Evolutionary conservation across 2,329 filamentous ascomycete genomes (phyloP), one percentile per base, ranked within the genome.

Genomic region (Nothophaeocryptopus gaeumannii): DNA sequence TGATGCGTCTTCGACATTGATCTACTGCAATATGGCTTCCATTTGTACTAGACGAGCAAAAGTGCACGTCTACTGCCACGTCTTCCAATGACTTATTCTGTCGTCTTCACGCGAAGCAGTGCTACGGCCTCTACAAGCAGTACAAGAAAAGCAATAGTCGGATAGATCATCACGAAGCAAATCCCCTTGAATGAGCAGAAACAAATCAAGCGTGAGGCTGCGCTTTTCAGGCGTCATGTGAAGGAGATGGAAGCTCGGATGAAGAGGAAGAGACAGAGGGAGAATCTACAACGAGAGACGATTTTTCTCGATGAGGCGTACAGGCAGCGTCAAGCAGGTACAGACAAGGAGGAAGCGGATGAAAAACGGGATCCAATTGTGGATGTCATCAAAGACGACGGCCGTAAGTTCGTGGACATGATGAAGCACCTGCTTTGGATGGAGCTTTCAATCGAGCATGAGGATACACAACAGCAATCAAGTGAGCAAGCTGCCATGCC

Each of bases 281-380:
- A 78, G 55, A 67, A 73, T 36, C 61, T 70, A 47, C 69, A 67
- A 55, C 67, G 68, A 15, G 67, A 78, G 62, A 72, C 77, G 38
- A 65, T 67, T 5, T 76, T 69, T 48, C 65, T 78, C 5, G 67
- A 78, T 31, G 59, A 70, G 37, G 67, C 65, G 1, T 76, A 73
- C 56, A 64, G 66, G 41, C 70, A 77, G 51, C 65, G 72, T 1
- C 62, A 70, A 12, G 37, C 53, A 1, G 65, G 60, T 15, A 62
- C 68, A n/a, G 39, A 53, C 5, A 50, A 54, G 13, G 66, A 68
- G 39, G 65, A 62, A 16, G 67, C 69, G 26, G 67, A 68, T 16
- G 69, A 69, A 50, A 64, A 69, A 33, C 78, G 74, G 74, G 74
- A 78, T 63, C 75, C 74, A 5, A 74, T 77, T 42, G 72, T 76